Evolutionary conservation across 352 stramenopile genomes (phyloP), one percentile per base, ranked within the genome.

Genomic region (Globisporangium echinulatum): DNA sequence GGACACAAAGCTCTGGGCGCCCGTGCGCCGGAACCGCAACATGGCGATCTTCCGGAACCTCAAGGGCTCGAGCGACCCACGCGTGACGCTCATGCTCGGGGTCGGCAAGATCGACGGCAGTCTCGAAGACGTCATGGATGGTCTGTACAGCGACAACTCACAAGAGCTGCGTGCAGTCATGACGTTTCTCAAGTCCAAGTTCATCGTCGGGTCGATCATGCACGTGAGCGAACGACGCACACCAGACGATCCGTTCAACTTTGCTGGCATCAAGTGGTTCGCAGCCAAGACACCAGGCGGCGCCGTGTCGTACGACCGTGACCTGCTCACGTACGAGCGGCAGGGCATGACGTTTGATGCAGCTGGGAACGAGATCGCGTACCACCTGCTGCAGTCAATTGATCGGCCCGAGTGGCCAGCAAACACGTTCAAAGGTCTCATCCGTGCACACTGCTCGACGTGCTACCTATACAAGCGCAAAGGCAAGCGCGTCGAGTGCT

Each of bases 251-350:
- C 72, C 72, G 39, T 81, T 69, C 52, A 63, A 61, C 33, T 81
- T 79, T 36, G 70, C 70, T 4, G 72, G 72, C 5, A 79, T 81
- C 63, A 78, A 79, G 52, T 81, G 70, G 72, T 70, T 75, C 44
- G 69, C 71, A 0, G 60, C 53, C 4, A 64, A 59, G 4, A 69
- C 63, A 9, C 61, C 59, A 7, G 74, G 71, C 62, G 69, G 74
- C 0, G 46, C 46, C 15, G 46, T 50, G 5, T 15, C 79, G 11
- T 61, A 69, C 37, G 51, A 76, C 53, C 67, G 67, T 15, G 74
- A 82, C 49, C 50, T 70, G 36, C 64, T 82, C 7, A 77, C 66
- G 14, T 82, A 79, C 54, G 73, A 82, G 60, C 53, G 70, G 0
- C 79, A 77, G 71, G 73, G 70, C 46, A 50, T 50, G 5, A 67